Conservation (phyloP, 192 early-diverging fungal genomes). For the Geranomyces michiganensis region DNA sequence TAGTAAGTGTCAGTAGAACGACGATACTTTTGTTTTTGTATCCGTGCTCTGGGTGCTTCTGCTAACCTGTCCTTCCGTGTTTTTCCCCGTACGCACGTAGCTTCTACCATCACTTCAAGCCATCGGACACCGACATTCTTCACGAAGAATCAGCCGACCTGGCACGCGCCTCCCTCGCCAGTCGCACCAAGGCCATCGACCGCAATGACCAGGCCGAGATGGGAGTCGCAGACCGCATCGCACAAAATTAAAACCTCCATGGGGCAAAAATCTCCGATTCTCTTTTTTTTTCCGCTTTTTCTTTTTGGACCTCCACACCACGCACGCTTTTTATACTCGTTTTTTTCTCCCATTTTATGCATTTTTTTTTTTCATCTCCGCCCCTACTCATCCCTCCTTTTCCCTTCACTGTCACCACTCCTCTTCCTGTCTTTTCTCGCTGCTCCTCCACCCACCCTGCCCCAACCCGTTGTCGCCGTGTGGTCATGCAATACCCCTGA, state of each 20-base stretch:
- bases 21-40: too few species aligned
- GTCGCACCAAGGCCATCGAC: neutral
- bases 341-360: too few species aligned
- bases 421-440: too few species aligned
- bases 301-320: neutral
- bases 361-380: too few species aligned
- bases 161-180: neutral
- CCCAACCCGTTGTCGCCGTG: too few species aligned
- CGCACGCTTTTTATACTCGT: too few species aligned
- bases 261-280: too few species aligned
- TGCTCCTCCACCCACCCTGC: too few species aligned
- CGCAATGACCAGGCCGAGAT: slow-evolving; percentile 10
- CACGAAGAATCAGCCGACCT: slow-evolving; percentile 17
- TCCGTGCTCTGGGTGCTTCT: neutral
- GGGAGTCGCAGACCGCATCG: neutral
- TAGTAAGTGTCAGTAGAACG: slow-evolving; percentile 23
- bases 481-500: too few species aligned
- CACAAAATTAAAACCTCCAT: too few species aligned
- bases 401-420: too few species aligned
- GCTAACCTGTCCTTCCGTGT: neutral
- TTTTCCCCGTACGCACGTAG: slow-evolving; percentile 17
- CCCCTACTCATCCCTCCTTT: too few species aligned
- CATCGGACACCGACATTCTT: slow-evolving; percentile 40
- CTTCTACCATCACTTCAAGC: slow-evolving; percentile 23
- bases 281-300: neutral